Percentiles rank a stretch among this genome's conserved stretches.
Evolutionary conservation across 1,139 yeast species (phyloP).

Genomic region (Pichia sp.): DNA sequence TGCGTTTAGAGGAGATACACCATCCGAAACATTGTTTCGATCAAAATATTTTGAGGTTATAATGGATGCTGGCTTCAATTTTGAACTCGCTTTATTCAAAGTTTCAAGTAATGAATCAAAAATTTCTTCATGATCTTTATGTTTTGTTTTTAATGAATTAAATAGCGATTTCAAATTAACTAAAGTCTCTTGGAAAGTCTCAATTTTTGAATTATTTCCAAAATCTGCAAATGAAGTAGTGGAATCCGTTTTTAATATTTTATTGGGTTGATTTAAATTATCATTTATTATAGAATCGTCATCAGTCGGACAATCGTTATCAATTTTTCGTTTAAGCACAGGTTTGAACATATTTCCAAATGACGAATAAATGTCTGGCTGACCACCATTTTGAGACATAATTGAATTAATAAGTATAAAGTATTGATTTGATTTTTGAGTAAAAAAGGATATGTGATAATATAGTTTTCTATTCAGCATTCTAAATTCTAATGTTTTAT

Average conservation of each 20-base stretch:
- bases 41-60: neutral
- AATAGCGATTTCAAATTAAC: slow-evolving; percentile 2
- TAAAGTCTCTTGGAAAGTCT: neutral
- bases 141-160: neutral
- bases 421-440: too few relatives aligned
- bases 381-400: neutral
- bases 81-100: neutral
- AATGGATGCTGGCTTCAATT: neutral
- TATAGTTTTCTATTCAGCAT: too few relatives aligned
- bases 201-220: neutral
- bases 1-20: too few relatives aligned
- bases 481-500: too few relatives aligned
- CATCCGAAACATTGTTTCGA: too few relatives aligned
- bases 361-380: neutral
- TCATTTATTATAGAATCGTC: neutral
- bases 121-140: slow-evolving; percentile 1
- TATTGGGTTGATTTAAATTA: neutral
- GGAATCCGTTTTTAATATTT: neutral
- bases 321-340: neutral
- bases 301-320: neutral
- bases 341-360: neutral
- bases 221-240: neutral
- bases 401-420: neutral
- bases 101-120: neutral
- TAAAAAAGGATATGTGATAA: too few relatives aligned